A percentile compares a stretch with the other conserved stretches of the same genome.
Conservation (phyloP, 257 asterid species). For the Forsythia viridissima region DNA sequence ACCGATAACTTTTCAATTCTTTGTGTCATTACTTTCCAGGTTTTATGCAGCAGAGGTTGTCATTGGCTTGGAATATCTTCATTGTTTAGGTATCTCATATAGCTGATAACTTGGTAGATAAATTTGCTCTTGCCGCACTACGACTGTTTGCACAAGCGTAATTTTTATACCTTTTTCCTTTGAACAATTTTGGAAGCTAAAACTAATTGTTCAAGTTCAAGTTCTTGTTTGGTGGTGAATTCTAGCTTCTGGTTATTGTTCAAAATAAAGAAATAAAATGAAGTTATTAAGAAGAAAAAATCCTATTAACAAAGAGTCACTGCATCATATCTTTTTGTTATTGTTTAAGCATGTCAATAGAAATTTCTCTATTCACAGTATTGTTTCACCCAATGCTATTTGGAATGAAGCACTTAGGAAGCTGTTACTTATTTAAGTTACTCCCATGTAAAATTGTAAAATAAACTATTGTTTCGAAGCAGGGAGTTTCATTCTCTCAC, state of each 20-base stretch:
- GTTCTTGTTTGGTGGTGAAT: not conserved
- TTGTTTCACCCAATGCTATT: not conserved
- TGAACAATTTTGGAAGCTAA: not conserved
- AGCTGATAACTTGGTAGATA: not conserved
- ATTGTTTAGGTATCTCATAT: conserved; percentile 78
- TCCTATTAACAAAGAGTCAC: not conserved
- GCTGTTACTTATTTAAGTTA: not conserved
- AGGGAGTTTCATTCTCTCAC: conserved; percentile 3
- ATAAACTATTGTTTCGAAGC: conserved; percentile 4
- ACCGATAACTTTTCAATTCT: conserved; percentile 10
- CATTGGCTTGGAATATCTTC: conserved; percentile 95
- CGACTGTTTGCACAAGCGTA: not conserved
- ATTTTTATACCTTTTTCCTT: not conserved
- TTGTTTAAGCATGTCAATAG: not conserved
- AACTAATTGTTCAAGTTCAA: not conserved
- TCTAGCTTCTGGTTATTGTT: not conserved
- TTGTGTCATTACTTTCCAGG: conserved; percentile 42
- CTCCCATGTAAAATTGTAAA: not conserved
- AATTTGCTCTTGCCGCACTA: not conserved
- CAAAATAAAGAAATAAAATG: not conserved
- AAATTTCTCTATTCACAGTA: not conserved
- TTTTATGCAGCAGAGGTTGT: conserved; percentile 95
- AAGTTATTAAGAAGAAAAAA: not conserved
- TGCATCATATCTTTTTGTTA: not conserved
- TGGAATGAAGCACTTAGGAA: not conserved